phyloP scores from a whole-genome alignment of 1,139 yeast species.

The Saccharomyces hybrid region DNA sequence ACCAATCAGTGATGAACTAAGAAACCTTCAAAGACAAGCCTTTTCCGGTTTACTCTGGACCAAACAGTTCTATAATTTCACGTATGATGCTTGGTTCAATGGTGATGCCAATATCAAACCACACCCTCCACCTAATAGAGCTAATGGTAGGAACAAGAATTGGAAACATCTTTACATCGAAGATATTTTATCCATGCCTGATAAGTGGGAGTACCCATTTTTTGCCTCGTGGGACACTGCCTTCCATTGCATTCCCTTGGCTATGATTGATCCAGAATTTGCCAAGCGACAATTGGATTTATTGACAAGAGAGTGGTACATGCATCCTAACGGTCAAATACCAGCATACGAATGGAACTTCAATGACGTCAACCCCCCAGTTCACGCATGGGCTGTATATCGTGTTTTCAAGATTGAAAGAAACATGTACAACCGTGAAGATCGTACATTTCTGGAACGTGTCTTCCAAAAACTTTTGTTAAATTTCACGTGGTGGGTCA shows the following conservation, averaged over 20 bases:
- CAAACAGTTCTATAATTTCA: constrained; percentile 83
- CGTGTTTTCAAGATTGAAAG: constrained; percentile 86
- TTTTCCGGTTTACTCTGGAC: constrained; percentile 94
- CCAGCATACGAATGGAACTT: constrained; percentile 98
- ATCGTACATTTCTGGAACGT: constrained; percentile 76
- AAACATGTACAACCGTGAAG: constrained; percentile 76
- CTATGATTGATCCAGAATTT: constrained; percentile 91
- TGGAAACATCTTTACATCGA: constrained; percentile 90
- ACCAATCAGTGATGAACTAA: constrained; percentile 74
- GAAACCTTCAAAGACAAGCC: constrained; percentile 88
- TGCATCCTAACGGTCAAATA: constrained; percentile 98
- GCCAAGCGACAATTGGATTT: constrained; percentile 86
- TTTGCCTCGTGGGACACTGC: constrained; percentile 98
- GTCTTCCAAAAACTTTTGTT: constrained; percentile 85
- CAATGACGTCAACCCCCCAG: constrained; percentile 93
- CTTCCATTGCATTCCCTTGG: constrained; percentile 88
- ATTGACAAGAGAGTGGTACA: constrained; percentile 91
- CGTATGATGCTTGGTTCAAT: constrained; percentile 78
- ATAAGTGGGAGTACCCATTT: constrained; percentile 95
- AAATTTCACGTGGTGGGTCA: constrained; percentile 98
- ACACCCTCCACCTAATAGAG: constrained; percentile 73
- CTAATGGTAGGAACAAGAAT: constrained; percentile 74
- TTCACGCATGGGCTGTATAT: constrained; percentile 94
- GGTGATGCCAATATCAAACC: constrained; percentile 76
- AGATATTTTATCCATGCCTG: constrained; percentile 85